phyloP scores from a whole-genome alignment of 1,284 basidiomycete genomes.

The Somion occarium region DNA sequence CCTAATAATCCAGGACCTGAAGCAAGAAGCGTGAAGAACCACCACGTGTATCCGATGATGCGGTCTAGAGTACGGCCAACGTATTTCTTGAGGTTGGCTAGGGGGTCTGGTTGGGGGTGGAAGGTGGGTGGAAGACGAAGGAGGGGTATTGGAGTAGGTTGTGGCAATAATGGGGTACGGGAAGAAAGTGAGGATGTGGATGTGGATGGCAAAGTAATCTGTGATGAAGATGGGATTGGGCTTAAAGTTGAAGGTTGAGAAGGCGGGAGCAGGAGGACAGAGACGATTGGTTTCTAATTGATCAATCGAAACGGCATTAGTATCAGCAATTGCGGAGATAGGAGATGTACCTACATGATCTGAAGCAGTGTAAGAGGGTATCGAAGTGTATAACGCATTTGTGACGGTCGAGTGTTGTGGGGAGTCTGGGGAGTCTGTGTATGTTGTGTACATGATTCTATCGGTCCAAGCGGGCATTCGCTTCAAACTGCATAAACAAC shows the following conservation, averaged over 20 bases:
- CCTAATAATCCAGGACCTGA: slow-evolving; percentile 66
- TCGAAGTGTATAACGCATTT: slow-evolving; percentile 68
- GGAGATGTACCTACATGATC: slow-evolving; percentile 52
- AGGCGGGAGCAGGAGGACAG: slow-evolving; percentile 55
- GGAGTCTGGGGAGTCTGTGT: slow-evolving; percentile 58
- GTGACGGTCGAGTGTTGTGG: slow-evolving; percentile 50
- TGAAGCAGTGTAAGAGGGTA: slow-evolving; percentile 73
- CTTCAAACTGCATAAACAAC: slow-evolving; percentile 45
- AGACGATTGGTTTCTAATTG: slow-evolving; percentile 64
- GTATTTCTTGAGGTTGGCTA: slow-evolving; percentile 53
- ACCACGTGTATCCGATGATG: slow-evolving; percentile 72
- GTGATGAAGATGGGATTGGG: no score
- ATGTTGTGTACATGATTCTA: slow-evolving; percentile 83
- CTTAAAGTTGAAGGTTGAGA: slow-evolving; percentile 20
- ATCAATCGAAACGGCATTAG: background rate
- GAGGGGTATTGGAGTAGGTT: no score
- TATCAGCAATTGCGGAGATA: background rate
- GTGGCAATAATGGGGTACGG: no score
- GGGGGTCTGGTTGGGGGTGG: slow-evolving; percentile 45
- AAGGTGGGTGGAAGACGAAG: slow-evolving; percentile 49
- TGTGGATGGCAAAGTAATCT: no score
- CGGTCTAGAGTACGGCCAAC: slow-evolving; percentile 66
- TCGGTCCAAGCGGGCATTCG: slow-evolving; percentile 94
- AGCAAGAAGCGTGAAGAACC: slow-evolving; percentile 66
- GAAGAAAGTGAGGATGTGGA: no score